These are phyloP conservation scores for Clonostachys sp. DNA, from an alignment of 2,329 filamentous ascomycete genomes.

Conservation along the genomic window DNA sequence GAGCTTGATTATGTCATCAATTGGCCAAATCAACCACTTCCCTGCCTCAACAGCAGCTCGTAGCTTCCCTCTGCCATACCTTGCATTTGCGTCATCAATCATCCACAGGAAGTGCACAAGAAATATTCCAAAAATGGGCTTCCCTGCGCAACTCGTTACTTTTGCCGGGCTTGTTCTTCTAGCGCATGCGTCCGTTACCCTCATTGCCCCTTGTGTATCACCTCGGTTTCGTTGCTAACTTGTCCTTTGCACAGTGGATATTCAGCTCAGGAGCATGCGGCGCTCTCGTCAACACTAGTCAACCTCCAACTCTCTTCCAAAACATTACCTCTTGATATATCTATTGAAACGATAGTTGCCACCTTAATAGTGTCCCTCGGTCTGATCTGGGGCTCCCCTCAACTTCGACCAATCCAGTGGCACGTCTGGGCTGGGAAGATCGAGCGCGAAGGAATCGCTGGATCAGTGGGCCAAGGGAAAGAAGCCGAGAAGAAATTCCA, in stretches of 20 bases:
- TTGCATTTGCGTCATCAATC: too few species aligned
- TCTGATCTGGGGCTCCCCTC: slow-evolving; percentile 72
- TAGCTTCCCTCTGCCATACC: too few species aligned
- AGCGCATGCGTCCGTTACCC: slow-evolving; percentile 71
- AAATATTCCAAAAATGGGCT: too few species aligned
- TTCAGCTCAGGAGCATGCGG: slow-evolving; percentile 88
- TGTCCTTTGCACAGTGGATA: slow-evolving; percentile 64
- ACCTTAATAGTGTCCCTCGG: slow-evolving; percentile 79
- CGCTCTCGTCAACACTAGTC: slow-evolving; percentile 56
- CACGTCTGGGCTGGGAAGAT: slow-evolving; percentile 78
- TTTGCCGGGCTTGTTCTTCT: slow-evolving; percentile 73
- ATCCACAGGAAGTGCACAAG: too few species aligned
- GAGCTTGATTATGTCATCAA: too few species aligned
- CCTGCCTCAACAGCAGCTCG: too few species aligned
- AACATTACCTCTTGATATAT: slow-evolving; percentile 77
- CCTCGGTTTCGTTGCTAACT: not conserved
- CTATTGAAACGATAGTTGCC: slow-evolving; percentile 77
- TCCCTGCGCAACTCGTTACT: slow-evolving; percentile 57
- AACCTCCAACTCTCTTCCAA: slow-evolving; percentile 33
- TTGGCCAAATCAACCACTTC: too few species aligned
- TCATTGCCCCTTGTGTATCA: not conserved
- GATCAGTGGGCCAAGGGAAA: slow-evolving; percentile 51
- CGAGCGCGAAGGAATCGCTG: slow-evolving; percentile 66
- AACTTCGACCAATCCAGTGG: slow-evolving; percentile 81
- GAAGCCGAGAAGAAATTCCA: slow-evolving; percentile 65